Percentiles rank a stretch among this genome's conserved stretches.
Evolutionary conservation across 2,329 filamentous ascomycete genomes (phyloP).

Genomic region (Botrytis paeoniae): DNA sequence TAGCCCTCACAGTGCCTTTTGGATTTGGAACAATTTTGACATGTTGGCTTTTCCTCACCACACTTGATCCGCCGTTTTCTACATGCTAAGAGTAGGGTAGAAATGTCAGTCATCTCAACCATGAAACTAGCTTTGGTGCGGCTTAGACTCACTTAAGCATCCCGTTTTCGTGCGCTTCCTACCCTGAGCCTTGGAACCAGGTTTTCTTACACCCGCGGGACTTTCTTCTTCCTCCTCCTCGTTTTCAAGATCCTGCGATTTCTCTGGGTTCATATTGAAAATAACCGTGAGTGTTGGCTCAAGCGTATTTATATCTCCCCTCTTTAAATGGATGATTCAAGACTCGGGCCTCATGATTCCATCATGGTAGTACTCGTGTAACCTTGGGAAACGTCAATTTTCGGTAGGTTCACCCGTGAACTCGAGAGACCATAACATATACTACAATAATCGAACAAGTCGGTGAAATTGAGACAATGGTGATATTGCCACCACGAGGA

Average conservation of each 20-base stretch:
- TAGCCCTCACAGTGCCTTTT: slow-evolving; percentile 83
- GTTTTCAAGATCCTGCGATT: not conserved
- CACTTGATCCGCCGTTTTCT: slow-evolving; percentile 95
- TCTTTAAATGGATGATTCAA: not conserved
- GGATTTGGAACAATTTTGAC: slow-evolving; percentile 82
- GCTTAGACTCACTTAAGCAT: slow-evolving; percentile 68
- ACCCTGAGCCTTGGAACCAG: slow-evolving; percentile 33
- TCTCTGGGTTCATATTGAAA: not conserved
- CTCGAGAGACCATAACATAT: not conserved
- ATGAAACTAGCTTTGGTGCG: too few relatives aligned
- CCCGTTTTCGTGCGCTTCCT: slow-evolving; percentile 77
- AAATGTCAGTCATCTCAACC: not conserved
- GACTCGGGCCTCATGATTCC: slow-evolving; percentile 12
- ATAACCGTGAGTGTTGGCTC: not conserved
- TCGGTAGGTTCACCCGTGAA: not conserved
- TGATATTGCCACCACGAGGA: not conserved
- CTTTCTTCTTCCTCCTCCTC: slow-evolving; percentile 13
- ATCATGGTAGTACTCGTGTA: slow-evolving; percentile 6
- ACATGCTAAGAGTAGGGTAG: slow-evolving; percentile 58
- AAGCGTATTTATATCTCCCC: not conserved
- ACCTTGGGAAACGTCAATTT: slow-evolving; percentile 6
- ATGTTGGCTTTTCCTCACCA: slow-evolving; percentile 79
- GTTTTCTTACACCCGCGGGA: slow-evolving; percentile 25
- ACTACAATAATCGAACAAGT: not conserved
- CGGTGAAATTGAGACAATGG: not conserved